Base-by-base conservation (phyloP, 352 stramenopile genomes). In the Pythium phragmitis region DNA sequence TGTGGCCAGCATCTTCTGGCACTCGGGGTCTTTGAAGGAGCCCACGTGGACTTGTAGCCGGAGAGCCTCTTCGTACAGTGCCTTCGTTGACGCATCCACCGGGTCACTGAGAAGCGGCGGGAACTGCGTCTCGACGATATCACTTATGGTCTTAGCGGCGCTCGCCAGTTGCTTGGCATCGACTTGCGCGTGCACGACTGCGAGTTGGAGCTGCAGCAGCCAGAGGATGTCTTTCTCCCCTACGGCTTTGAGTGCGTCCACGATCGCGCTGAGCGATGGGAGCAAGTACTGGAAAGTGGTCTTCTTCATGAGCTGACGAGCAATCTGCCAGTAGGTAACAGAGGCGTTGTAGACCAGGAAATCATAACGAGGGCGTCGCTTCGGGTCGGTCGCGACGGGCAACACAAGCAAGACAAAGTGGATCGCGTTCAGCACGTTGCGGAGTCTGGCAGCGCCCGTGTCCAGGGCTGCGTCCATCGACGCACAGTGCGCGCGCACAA, bases 281-380 rank as follows among this genome's bases (percentile, higher is more conserved):
- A 77, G 54, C 8, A 94, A 69, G 54, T 92, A 90, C 65, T 90
- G 82, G 28, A 88, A 88, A 1, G 74, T 91, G 4, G 77, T 76
- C 13, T 72, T 69, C 56, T 94, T 94, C 77, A 98, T 92, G 28
- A 96, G 72, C 57, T 87, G 79, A 5, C 89, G 74, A 48, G 86
- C 76, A 50, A 97, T 80, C 19, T 85, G 82, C 90, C 90, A 97
- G 55, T 92, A 94, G 30, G 80, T 78, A 12, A 97, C 79, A 0
- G 85, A 96, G 12, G 86, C 86, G 56, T 98, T 98, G 85, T 97
- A 97, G 54, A 97, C 77, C 16, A 98, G 76, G 60, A 97, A 97
- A 54, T 96, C 80, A 73, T 98, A 97, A 12, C 69, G 65, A 12
- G 82, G 80, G 0, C 87, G 80, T 7, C 86, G 85, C 17, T 65